Conservation (phyloP, 1,284 basidiomycete genomes). For the Cutaneotrichosporon mucoides region DNA sequence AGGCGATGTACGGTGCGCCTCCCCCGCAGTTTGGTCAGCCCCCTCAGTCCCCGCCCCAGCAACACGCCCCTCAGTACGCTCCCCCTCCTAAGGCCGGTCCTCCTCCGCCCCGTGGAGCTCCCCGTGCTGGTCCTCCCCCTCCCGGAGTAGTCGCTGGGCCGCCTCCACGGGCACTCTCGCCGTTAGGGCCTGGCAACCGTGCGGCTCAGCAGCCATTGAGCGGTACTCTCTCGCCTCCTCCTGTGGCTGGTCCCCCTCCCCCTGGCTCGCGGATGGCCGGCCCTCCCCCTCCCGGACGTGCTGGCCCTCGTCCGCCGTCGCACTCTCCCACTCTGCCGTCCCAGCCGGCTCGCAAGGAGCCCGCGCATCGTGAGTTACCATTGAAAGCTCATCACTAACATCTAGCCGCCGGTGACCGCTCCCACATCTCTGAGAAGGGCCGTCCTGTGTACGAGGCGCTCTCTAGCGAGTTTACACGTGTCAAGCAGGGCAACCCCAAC, state of each 20-base stretch:
- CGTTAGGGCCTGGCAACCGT: constrained; percentile 30
- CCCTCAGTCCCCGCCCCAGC: constrained; percentile 10
- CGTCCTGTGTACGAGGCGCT: constrained; percentile 67
- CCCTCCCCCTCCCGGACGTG: constrained; percentile 32
- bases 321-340: constrained; percentile 22
- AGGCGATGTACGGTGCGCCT: constrained; percentile 9
- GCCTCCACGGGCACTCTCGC: constrained; percentile 51
- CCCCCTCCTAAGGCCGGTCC: constrained; percentile 34
- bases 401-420: constrained; percentile 79
- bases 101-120: constrained; percentile 26
- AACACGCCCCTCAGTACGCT: constrained; percentile 20
- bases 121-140: constrained; percentile 47
- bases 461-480: constrained; percentile 57
- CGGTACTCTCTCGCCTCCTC: constrained; percentile 17
- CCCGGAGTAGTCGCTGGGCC: constrained; percentile 52
- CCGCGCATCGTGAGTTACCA: not conserved
- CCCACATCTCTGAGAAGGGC: constrained; percentile 74
- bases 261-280: constrained; percentile 23
- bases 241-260: constrained; percentile 30
- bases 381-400: not conserved
- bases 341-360: constrained; percentile 14
- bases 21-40: constrained; percentile 11
- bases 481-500: constrained; percentile 58
- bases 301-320: constrained; percentile 32
- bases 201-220: constrained; percentile 15